Base-by-base conservation (phyloP, 2,329 filamentous ascomycete species). In the Sclerotinia trifoliorum region DNA sequence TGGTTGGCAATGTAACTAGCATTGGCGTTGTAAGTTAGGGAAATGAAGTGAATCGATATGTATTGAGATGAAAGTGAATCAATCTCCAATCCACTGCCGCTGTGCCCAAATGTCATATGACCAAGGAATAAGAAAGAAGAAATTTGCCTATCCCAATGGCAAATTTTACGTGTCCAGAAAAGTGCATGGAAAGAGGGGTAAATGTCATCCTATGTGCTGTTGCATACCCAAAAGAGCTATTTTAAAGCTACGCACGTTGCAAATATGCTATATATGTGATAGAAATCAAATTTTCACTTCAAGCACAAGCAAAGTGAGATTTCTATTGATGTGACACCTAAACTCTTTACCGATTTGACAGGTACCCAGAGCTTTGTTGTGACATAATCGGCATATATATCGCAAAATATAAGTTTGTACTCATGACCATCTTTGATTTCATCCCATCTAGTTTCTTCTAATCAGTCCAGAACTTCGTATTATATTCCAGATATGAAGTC, bases 11-110 rank as follows among this genome's bases (percentile, higher is more conserved):
- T 21, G 8, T 19, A 51, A 39, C 7, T 17, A 6, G 39, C 10
- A 5, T 19, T 39, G 17, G 17, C 15, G 15, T 39, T 51, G 13
- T 24, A 51, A 21, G 46, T 51, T 49, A 17, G 55, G 7, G 46
- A 4, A 39, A 52, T 63, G 46, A 39, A 51, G 60, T 63, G 46
- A 63, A 63, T 63, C 3, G n/a, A 15, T 39, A 51, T 39, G 46
- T 21, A 42, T 11, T 11, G 46, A 51, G 46, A 63, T 42, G 60
- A 63, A 63, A 42, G 60, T 63, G 60, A 63, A 51, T 63, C 46
- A 39, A 51, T 24, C n/a, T 42, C 17, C n/a, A 15, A 8, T 15
- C 24, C 17, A 35, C 19, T 51, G 32, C 8, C n/a, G 17, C 5
- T 19, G 17, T 26, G 19, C 6, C 26, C 5, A 10, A 51, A 5